phyloP scores from a whole-genome alignment of 1,284 basidiomycete genomes.

The Moesziomyces antarcticus region DNA sequence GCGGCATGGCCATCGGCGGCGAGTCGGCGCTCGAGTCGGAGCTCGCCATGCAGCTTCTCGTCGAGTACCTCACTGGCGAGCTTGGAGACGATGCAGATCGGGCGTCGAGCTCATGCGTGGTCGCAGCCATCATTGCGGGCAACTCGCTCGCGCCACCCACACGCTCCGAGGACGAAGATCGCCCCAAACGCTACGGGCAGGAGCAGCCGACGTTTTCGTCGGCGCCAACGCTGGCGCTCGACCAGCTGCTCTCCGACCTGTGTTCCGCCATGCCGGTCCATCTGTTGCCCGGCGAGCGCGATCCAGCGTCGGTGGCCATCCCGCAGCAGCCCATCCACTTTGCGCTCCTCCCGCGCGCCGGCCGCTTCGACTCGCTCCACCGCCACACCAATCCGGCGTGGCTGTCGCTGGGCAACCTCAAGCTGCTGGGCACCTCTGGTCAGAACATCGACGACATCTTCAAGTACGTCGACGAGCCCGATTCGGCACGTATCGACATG shows the following conservation, averaged over 20 bases:
- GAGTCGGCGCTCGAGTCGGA: conserved; percentile 56
- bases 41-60: conserved; percentile 51
- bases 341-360: conserved; percentile 82
- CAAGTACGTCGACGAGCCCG: conserved; percentile 77
- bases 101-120: conserved; percentile 27
- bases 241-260: conserved; percentile 79
- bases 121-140: conserved; percentile 56
- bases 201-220: conserved; percentile 37
- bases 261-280: conserved; percentile 70
- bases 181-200: conserved; percentile 43
- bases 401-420: conserved; percentile 72
- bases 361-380: conserved; percentile 74
- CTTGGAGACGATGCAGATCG: conserved; percentile 73
- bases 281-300: conserved; percentile 84
- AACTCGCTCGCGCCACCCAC: conserved; percentile 47
- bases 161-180: conserved; percentile 34
- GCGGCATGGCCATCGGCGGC: conserved; percentile 71
- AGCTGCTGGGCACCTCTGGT: conserved; percentile 84
- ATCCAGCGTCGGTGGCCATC: conserved; percentile 87
- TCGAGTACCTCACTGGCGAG: conserved; percentile 88
- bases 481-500: conserved; percentile 73
- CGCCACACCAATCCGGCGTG: conserved; percentile 92
- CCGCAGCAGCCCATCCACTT: conserved; percentile 94
- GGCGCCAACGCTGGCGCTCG: conserved; percentile 72
- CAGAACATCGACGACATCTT: conserved; percentile 94